Conservation (phyloP, 2,329 filamentous ascomycete genomes). For the Rhinocladiella similis region DNA sequence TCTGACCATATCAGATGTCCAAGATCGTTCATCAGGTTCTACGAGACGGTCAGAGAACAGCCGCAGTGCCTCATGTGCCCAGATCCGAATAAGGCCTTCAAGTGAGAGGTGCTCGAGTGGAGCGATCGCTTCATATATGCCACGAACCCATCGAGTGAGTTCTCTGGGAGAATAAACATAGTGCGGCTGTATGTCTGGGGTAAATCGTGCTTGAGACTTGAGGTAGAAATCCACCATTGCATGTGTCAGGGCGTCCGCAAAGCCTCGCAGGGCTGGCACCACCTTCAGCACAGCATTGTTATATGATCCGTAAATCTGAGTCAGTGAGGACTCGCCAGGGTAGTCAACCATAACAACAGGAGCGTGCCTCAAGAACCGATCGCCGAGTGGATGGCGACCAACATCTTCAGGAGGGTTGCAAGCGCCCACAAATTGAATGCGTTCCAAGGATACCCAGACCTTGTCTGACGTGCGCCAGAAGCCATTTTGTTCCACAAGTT, state of each 20-base stretch:
- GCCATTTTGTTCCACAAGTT: constrained; percentile 97
- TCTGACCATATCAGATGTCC: constrained; percentile 87
- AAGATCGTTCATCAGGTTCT: constrained; percentile 86
- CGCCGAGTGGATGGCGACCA: constrained; percentile 89
- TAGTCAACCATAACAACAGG: constrained; percentile 99
- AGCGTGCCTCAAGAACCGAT: constrained; percentile 91
- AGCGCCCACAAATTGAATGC: constrained; percentile 97
- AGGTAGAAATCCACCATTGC: constrained; percentile 97
- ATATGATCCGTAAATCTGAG: constrained; percentile 98
- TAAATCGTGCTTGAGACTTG: constrained; percentile 92
- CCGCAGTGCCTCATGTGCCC: constrained; percentile 94
- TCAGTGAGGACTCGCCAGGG: constrained; percentile 88
- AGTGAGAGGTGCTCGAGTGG: constrained; percentile 84
- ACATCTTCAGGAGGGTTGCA: constrained; percentile 98
- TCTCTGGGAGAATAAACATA: constrained; percentile 99
- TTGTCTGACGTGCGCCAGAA: constrained; percentile 99
- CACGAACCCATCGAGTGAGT: constrained; percentile 94
- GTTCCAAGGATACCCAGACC: constrained; percentile 94
- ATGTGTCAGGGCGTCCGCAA: constrained; percentile 88
- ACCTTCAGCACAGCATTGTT: constrained; percentile 96
- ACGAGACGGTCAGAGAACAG: constrained; percentile 98
- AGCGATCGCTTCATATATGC: constrained; percentile 93
- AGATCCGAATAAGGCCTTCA: constrained; percentile 92
- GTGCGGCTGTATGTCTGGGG: constrained; percentile 93
- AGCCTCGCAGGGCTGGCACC: constrained; percentile 89